Conservation (phyloP, 129 eudicot species). For the Chrysanthemum lavandulifolium region DNA sequence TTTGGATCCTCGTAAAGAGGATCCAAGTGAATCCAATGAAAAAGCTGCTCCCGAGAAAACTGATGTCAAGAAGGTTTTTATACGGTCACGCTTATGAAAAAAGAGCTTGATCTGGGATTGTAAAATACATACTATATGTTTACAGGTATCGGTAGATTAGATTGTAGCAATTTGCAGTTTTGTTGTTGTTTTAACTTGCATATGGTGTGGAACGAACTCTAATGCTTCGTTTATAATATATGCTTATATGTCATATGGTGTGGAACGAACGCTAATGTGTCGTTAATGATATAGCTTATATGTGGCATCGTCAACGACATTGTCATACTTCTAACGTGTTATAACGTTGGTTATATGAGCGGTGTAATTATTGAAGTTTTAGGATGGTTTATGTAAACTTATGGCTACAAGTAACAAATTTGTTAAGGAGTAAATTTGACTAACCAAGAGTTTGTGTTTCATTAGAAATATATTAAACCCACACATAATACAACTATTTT, state of each 20-base stretch:
- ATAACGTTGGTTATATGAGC: too few species aligned
- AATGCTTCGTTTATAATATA: neutral
- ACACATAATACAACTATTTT: neutral
- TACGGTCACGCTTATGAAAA: neutral
- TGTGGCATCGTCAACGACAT: neutral
- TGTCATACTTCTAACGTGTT: neutral
- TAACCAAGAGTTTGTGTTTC: neutral
- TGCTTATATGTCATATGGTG: neutral
- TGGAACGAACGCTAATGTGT: neutral
- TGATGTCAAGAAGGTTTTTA: neutral
- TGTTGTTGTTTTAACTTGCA: neutral
- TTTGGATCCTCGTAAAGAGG: constrained; percentile 46
- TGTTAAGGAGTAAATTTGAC: neutral
- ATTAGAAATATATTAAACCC: too few species aligned
- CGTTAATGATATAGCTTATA: neutral
- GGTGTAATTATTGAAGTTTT: too few species aligned
- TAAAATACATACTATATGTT: neutral
- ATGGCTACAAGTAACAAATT: neutral
- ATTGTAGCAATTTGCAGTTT: neutral
- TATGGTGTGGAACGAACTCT: neutral
- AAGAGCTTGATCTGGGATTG: neutral
- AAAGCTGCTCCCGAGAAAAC: constrained; percentile 25
- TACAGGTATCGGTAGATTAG: neutral
- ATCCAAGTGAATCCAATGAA: constrained; percentile 48
- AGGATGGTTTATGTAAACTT: too few species aligned